Percentiles rank a stretch among this genome's conserved stretches.
Evolutionary conservation across 352 stramenopile species (phyloP).

Genomic region (Pythium oligandrum): DNA sequence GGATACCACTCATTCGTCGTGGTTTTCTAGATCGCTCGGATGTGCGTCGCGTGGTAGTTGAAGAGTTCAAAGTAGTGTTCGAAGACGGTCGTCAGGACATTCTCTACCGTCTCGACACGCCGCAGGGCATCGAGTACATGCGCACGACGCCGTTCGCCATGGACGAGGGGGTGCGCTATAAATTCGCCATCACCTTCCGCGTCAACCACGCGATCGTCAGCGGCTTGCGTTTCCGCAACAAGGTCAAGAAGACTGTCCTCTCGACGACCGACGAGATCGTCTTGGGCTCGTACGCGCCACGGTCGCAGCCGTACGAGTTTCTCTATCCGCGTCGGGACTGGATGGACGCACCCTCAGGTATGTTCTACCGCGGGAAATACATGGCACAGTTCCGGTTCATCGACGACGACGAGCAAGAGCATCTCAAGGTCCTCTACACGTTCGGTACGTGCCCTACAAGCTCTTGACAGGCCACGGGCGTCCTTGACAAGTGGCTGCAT

Average conservation of each 20-base stretch:
- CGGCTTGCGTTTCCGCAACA: conserved; percentile 81
- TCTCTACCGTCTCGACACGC: conserved; percentile 69
- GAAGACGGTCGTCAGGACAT: conserved; percentile 64
- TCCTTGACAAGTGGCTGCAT: neutral
- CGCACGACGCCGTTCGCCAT: conserved; percentile 67
- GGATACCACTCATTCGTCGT: neutral
- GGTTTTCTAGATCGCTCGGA: conserved; percentile 40
- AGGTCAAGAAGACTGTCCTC: conserved; percentile 81
- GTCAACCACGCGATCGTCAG: conserved; percentile 85
- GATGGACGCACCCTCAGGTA: conserved; percentile 76
- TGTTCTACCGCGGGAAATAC: conserved; percentile 88
- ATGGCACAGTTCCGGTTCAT: conserved; percentile 70
- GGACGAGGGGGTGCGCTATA: conserved; percentile 73
- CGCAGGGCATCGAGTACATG: conserved; percentile 65
- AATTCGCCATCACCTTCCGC: conserved; percentile 80
- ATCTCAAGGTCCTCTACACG: conserved; percentile 72
- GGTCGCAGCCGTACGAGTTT: conserved; percentile 73
- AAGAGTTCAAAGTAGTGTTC: conserved; percentile 85
- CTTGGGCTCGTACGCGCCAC: conserved; percentile 78
- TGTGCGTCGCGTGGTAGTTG: conserved; percentile 68
- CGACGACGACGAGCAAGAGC: conserved; percentile 62
- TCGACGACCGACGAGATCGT: conserved; percentile 75
- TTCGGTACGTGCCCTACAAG: conserved; percentile 44
- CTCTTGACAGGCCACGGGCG: no score
- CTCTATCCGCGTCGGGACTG: conserved; percentile 74